Base-by-base conservation (phyloP, 2,329 filamentous ascomycete genomes). In the Aureobasidium sp. region DNA sequence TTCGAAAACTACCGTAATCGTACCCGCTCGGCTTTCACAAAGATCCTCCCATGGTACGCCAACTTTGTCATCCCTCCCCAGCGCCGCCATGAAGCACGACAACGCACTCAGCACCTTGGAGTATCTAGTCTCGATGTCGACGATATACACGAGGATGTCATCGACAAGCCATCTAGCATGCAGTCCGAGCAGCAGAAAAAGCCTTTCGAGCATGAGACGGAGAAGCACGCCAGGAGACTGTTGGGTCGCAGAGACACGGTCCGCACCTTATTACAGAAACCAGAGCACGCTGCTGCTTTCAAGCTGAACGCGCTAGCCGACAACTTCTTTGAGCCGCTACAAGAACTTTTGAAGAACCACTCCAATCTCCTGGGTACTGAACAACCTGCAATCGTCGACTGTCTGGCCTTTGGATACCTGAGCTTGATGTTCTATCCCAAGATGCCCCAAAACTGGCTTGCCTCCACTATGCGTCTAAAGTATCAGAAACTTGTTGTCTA, bases 61-160 rank as follows among this genome's bases (percentile, higher is more conserved):
- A 92, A 92, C 69, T 99, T 94, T 84, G 88, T 89, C 46, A 80
- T 95, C 5, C 92, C 92, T 2, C 86, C 89, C 0, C 79, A 84
- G 62, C 79, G 91, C 60, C 88, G 92, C 55, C 79, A 85, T 12
- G 81, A 84, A 41, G 92, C 92, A 34, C 83, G 88, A 69, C 75
- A 79, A 65, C 82, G 87, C 66, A 92, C 90, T 10, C 71, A 74
- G 32, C 77, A 80, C 65, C 72, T 81, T 46, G 77, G 78, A n/a
- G 69, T 81, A 44, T 75, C 74, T 17, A 76, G 73, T 65, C 69
- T 80, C 43, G 78, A 80, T 63, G 73, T 80, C 32, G 75, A 78
- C 61, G 72, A 71, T 36, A 71, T 75, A 37, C 69, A 75, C 51
- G 70, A 74, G 41, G 70, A 72, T 27, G 69, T 76, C 62, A 73